Evolutionary conservation across 1,139 yeast genomes (phyloP).

Genomic region (Debaryomycetaceae sp.): DNA sequence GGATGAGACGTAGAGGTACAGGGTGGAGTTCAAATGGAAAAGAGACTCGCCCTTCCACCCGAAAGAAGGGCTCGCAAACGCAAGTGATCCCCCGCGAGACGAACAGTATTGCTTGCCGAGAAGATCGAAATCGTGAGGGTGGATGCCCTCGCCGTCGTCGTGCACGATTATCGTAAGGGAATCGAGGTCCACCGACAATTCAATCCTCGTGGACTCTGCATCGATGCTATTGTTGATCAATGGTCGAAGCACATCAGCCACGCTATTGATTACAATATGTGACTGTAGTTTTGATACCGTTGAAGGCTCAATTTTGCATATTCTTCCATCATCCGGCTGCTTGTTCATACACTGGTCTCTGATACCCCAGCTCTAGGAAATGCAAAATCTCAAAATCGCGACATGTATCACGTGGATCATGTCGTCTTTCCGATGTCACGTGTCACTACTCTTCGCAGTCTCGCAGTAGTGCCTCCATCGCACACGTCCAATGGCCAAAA

Average conservation of each 20-base stretch:
- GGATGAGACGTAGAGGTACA: constrained; percentile 26
- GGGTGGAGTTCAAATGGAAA: constrained; percentile 39
- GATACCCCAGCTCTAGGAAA: not conserved
- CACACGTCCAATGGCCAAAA: constrained; percentile 70
- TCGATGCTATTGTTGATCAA: constrained; percentile 74
- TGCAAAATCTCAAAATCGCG: not conserved
- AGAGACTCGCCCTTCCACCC: constrained; percentile 80
- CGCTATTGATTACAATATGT: constrained; percentile 2
- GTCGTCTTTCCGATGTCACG: not conserved
- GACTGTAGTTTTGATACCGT: constrained; percentile 1
- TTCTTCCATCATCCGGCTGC: not conserved
- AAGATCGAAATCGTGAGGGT: constrained; percentile 41
- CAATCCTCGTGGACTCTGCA: constrained; percentile 57
- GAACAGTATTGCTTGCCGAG: constrained; percentile 64
- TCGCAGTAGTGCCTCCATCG: not conserved
- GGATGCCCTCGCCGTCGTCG: constrained; percentile 74
- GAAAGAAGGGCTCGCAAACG: too few relatives aligned
- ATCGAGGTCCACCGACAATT: constrained; percentile 51
- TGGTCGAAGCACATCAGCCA: constrained; percentile 47
- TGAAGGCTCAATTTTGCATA: constrained; percentile 1
- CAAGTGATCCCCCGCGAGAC: constrained; percentile 40
- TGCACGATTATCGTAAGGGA: constrained; percentile 48
- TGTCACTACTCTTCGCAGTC: not conserved
- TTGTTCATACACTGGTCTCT: not conserved
- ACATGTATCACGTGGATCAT: not conserved